Evolutionary conservation across 1,284 basidiomycete species (phyloP), one percentile per base, ranked within the genome.

Genomic region (Lignosus rhinocerotis): DNA sequence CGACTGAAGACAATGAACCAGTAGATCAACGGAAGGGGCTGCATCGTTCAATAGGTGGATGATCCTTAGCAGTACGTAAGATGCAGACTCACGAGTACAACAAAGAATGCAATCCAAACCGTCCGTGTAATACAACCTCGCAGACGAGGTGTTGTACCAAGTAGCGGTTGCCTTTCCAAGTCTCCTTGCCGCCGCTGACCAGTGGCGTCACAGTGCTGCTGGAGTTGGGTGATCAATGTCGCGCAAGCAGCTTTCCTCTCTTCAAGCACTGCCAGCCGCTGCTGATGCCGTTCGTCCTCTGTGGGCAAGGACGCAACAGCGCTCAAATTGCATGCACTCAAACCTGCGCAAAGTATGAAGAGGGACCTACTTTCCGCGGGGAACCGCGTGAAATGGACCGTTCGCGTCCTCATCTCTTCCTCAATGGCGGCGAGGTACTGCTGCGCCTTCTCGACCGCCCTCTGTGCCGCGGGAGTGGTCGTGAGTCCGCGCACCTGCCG

Each of bases 91-190:
- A 46, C 45, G 11, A 46, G 16, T 14, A 46, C 1, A 11, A 46
- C 45, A 32, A 9, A 16, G 9, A 46, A 46, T 16, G n/a, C 16
- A 11, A 46, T 46, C 25, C 30, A 46, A 2, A 46, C 7, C 12
- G n/a, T n/a, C 36, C 36, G 14, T 39, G 7, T 39, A 10, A 11
- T 1, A 39, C 6, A n/a, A 14, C 36, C 45, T 19, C 5, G n/a
- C 32, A 17, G 46, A 11, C n/a, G 33, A 10, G 17, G 47, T 36
- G 41, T 11, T 39, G 33, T 12, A 17, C 39, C 47, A 19, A 58
- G 32, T 6, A 58, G 57, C 17, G 57, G 57, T 38, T 54, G 52
- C 30, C 57, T 44, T 48, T 58, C 57, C 16, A 38, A n/a, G 19
- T 58, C 52, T 5, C 19, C 32, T 14, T 53, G 46, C 36, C 36